phyloP scores from a whole-genome alignment of 179 eudicot species.

The Drosera spatulata region DNA sequence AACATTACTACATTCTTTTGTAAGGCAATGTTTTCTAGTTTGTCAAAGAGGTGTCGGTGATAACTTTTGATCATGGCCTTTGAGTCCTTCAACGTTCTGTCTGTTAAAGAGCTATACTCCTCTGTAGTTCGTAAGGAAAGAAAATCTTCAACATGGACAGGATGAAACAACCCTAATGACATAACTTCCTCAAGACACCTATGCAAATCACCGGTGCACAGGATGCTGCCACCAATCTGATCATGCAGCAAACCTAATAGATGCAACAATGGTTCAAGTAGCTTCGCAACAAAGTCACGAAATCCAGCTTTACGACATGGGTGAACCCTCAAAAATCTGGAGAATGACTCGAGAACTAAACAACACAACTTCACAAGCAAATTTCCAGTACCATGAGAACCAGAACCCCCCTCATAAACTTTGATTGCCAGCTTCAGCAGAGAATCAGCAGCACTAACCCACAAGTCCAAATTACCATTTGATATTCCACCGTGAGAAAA shows the following conservation, averaged over 20 bases:
- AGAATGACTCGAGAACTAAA: constrained; percentile 64
- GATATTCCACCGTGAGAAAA: constrained; percentile 47
- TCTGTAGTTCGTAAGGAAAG: constrained; percentile 50
- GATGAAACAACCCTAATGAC: constrained; percentile 76
- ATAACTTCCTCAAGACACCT: constrained; percentile 49
- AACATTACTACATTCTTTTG: constrained; percentile 45
- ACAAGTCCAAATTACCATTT: constrained; percentile 64
- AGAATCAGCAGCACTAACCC: constrained; percentile 43
- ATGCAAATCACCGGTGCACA: constrained; percentile 22
- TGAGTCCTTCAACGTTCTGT: constrained; percentile 25
- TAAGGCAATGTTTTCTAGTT: constrained; percentile 44
- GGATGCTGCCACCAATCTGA: constrained; percentile 12
- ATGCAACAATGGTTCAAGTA: constrained; percentile 64
- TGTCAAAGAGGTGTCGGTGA: constrained; percentile 80
- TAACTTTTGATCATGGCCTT: constrained; percentile 62
- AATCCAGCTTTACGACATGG: constrained; percentile 70
- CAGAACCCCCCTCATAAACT: constrained; percentile 21
- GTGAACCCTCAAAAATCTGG: constrained; percentile 66
- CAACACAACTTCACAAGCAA: constrained; percentile 39
- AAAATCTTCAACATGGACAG: constrained; percentile 80
- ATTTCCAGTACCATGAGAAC: constrained; percentile 23
- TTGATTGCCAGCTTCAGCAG: constrained; percentile 46
- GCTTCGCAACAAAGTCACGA: constrained; percentile 65
- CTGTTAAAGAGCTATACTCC: constrained; percentile 38
- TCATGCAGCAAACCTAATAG: constrained; percentile 34